These are phyloP conservation scores for Cocos nucifera DNA, from an alignment of 176 grass and related monocot genomes.

Conservation along the genomic window DNA sequence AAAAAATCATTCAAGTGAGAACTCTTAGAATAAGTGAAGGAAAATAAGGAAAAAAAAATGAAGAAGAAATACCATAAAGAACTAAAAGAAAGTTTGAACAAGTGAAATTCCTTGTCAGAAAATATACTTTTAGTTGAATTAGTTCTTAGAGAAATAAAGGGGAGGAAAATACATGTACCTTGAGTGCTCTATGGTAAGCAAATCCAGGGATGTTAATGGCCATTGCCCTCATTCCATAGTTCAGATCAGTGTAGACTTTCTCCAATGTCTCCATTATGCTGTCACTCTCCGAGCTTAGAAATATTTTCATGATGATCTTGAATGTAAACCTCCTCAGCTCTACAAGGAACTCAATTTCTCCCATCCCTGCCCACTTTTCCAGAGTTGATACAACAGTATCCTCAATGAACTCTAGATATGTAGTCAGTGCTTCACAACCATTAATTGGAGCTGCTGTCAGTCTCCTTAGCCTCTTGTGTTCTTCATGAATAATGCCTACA, in stretches of 20 bases:
- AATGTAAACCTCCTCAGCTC: conserved; percentile 52
- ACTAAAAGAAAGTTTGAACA: too few relatives aligned
- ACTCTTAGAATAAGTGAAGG: too few relatives aligned
- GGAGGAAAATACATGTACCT: conserved; percentile 14
- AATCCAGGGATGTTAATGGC: conserved; percentile 86
- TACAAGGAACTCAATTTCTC: neutral
- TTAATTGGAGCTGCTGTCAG: conserved; percentile 68
- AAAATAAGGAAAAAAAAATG: too few relatives aligned
- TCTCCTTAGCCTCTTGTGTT: conserved; percentile 62
- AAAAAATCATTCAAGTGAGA: too few relatives aligned
- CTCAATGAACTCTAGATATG: conserved; percentile 75
- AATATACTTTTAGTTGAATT: too few relatives aligned
- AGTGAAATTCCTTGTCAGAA: too few relatives aligned
- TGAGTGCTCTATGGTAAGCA: conserved; percentile 56
- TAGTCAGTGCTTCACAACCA: conserved; percentile 66
- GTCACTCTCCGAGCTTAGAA: conserved; percentile 43
- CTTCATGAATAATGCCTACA: conserved; percentile 51
- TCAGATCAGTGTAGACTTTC: conserved; percentile 71
- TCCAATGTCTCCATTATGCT: conserved; percentile 35
- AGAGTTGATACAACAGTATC: conserved; percentile 36
- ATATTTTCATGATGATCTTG: conserved; percentile 80
- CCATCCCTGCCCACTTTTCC: conserved; percentile 29
- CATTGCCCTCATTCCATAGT: conserved; percentile 84
- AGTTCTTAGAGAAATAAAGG: too few relatives aligned
- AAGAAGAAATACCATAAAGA: too few relatives aligned